A percentile compares a stretch with the other conserved stretches of the same genome.
Conservation (phyloP, 495 filamentous ascomycete genomes). For the Tetracladium setigerum region DNA sequence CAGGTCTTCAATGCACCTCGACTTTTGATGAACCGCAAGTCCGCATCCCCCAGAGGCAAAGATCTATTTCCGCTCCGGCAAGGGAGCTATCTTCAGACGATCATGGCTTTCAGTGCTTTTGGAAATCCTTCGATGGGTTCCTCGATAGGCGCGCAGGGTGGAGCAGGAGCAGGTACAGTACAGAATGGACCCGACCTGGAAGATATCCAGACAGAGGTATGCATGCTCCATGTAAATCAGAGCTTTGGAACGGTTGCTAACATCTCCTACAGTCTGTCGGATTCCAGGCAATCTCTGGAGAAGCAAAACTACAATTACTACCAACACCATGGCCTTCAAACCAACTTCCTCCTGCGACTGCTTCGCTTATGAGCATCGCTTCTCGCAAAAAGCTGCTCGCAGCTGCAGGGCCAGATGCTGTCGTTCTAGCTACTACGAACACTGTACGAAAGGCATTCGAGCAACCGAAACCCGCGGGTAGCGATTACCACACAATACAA, state of each 20-base stretch:
- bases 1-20: not conserved
- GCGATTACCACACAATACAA: conserved; percentile 61
- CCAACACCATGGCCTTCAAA: conserved; percentile 71
- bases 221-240: conserved; percentile 3
- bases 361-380: conserved; percentile 81
- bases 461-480: conserved; percentile 44
- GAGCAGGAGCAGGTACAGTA: conserved; percentile 16
- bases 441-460: conserved; percentile 70
- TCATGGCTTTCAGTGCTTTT: conserved; percentile 59
- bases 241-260: conserved; percentile 2
- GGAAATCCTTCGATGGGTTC: conserved; percentile 15
- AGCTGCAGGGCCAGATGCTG: conserved; percentile 73
- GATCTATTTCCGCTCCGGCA: not conserved
- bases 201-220: conserved; percentile 52
- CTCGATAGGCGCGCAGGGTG: conserved; percentile 2
- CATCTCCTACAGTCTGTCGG: conserved; percentile 56
- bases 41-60: conserved; percentile 10
- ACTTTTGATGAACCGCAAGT: conserved; percentile 18
- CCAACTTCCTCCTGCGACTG: conserved; percentile 65
- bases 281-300: conserved; percentile 71
- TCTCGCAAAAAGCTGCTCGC: conserved; percentile 74
- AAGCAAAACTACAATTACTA: conserved; percentile 72
- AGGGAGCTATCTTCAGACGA: conserved; percentile 21
- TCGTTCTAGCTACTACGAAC: conserved; percentile 71
- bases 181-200: conserved; percentile 48